Base-by-base conservation (phyloP, 1,284 basidiomycete species). In the Athelia sp. region DNA sequence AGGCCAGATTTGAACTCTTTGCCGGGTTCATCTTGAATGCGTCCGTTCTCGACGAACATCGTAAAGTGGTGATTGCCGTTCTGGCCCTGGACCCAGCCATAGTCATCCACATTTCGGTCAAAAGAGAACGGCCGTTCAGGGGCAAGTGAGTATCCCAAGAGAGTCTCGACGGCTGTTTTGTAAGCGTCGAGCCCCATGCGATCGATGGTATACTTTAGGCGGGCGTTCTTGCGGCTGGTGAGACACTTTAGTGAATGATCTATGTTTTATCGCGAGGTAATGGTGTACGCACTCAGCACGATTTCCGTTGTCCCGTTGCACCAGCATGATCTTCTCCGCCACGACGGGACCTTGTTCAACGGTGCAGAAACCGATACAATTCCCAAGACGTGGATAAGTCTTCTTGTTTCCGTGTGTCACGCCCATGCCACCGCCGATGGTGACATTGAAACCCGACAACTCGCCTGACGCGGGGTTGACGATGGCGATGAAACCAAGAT, bases 341-440 rank as follows among this genome's bases (percentile, higher is more conserved):
- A 95, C 88, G 51, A 85, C 76, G 60, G 81, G 79, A 46, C 90
- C 93, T 65, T 99, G 87, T 54, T 96, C 93, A 14, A 84, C 75
- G 1, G 87, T 90, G 60, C 93, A 93, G 75, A 98, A 99, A 49
- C 96, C 97, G 56, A 99, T 82, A 23, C 98, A 74, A 60, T 87
- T 86, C 45, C 84, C 94, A 38, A 89, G 70, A 54, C 97, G 86
- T 43, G 97, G 97, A 69, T 99, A 99, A 0, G 96, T 99, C 76
- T 96, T 95, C 78, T 98, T 99, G 79, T 93, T 97, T 47, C 91
- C 93, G 65, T 99, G 95, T 0, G 96, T 98, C 43, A 99, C 96
- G 70, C 96, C 96, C 96, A 99, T 99, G 51, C 96, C 97, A 63
- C 96, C 96, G 59, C 96, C 93, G 43, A 90, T 76, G 31, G 87